Conservation (phyloP, 805 yeast genomes). For the Candida saitoana region DNA sequence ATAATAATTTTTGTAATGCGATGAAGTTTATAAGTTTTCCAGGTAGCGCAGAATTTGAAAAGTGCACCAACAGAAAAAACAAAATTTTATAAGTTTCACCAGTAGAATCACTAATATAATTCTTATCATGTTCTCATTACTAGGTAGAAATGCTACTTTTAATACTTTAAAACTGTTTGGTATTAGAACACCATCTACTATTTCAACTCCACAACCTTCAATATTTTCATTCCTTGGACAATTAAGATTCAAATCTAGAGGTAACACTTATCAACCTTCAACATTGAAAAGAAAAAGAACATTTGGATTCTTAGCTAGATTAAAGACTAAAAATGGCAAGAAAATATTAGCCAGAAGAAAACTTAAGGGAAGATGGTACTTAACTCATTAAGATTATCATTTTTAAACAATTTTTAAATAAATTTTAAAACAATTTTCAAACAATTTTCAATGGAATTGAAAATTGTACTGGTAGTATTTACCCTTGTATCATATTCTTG, state of each 20-base stretch:
- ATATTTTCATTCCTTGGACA: conserved; percentile 33
- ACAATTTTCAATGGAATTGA: too few relatives aligned
- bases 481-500: conserved; percentile 4
- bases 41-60: not conserved
- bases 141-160: conserved; percentile 2
- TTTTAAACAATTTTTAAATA: too few relatives aligned
- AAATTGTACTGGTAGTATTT: too few relatives aligned
- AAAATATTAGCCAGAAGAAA: conserved; percentile 73
- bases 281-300: conserved; percentile 86
- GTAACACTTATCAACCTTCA: conserved; percentile 93
- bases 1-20: too few relatives aligned
- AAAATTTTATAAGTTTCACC: too few relatives aligned
- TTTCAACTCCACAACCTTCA: conserved; percentile 7
- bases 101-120: too few relatives aligned
- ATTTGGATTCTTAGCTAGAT: conserved; percentile 83
- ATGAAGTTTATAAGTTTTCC: too few relatives aligned
- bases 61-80: not conserved
- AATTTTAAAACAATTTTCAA: too few relatives aligned
- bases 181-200: not conserved
- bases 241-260: conserved; percentile 79
- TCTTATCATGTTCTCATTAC: conserved; percentile 1
- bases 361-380: conserved; percentile 90
- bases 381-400: conserved; percentile 65
- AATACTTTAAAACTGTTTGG: conserved; percentile 1
- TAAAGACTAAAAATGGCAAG: conserved; percentile 69